phyloP scores from a whole-genome alignment of 2,329 filamentous ascomycete genomes.

The Phyllosticta ampelicida region DNA sequence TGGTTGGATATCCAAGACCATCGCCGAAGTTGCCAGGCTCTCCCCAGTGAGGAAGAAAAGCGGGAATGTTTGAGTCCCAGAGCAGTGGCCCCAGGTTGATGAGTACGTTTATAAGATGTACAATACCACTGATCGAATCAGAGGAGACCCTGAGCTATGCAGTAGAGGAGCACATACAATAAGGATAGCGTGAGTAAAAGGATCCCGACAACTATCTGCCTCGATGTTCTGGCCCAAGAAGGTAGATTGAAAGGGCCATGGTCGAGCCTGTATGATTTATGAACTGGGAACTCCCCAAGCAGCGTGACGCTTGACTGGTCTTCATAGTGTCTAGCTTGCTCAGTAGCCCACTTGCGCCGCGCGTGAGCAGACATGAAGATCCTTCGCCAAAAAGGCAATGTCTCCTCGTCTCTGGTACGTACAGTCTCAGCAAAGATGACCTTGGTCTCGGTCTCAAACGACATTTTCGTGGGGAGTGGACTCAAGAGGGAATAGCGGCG shows the following conservation, averaged over 20 bases:
- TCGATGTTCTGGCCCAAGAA: constrained; percentile 7
- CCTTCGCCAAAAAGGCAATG: constrained; percentile 17
- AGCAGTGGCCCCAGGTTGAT: constrained; percentile 26
- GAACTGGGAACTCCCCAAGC: neutral
- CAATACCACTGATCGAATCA: constrained; percentile 24
- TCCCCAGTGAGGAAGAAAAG: constrained; percentile 33
- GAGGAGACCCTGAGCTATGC: neutral
- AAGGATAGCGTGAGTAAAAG: constrained; percentile 19
- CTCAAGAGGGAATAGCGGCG: neutral
- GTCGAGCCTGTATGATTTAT: neutral
- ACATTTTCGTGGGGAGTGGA: constrained; percentile 8
- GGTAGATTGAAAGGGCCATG: neutral
- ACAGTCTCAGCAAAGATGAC: neutral
- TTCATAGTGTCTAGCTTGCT: neutral
- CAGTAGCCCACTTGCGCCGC: constrained; percentile 12
- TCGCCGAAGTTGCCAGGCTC: constrained; percentile 25
- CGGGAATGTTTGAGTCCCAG: constrained; percentile 24
- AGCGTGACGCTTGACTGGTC: neutral
- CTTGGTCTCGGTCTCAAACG: neutral
- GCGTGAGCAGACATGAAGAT: constrained; percentile 21
- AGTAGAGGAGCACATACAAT: constrained; percentile 20
- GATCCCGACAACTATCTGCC: constrained; percentile 14
- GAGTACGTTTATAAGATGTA: constrained; percentile 32
- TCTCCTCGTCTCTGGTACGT: neutral
- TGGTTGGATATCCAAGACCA: constrained; percentile 30